Conservation (phyloP, 2,329 filamentous ascomycete species). For the Aspergillus unguis region DNA sequence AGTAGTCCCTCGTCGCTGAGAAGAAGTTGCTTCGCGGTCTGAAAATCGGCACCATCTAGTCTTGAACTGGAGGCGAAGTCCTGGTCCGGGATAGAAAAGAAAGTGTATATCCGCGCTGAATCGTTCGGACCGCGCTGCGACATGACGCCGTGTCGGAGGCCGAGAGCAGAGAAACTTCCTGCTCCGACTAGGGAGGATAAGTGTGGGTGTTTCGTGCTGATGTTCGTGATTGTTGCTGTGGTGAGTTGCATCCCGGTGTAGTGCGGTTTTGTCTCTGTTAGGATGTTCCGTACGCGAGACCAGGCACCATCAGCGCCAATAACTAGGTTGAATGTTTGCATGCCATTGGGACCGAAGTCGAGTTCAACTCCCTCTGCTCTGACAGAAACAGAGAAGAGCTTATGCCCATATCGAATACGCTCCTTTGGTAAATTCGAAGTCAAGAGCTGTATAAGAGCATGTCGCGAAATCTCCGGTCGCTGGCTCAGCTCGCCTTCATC, state of each 20-base stretch:
- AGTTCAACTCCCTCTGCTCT: slow-evolving; percentile 13
- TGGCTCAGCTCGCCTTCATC: slow-evolving; percentile 5
- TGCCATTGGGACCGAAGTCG: slow-evolving; percentile 15
- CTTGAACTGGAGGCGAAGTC: slow-evolving; percentile 1
- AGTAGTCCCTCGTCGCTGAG: neutral
- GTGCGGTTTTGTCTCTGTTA: slow-evolving; percentile 20
- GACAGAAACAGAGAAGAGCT: slow-evolving; percentile 13
- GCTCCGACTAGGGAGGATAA: slow-evolving; percentile 22
- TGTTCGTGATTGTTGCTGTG: slow-evolving; percentile 19
- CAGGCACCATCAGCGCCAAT: slow-evolving; percentile 31
- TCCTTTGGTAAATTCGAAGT: slow-evolving; percentile 10
- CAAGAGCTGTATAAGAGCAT: slow-evolving; percentile 20
- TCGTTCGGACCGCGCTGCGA: slow-evolving; percentile 24
- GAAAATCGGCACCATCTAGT: neutral
- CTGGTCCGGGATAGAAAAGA: slow-evolving; percentile 16
- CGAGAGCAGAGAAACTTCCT: slow-evolving; percentile 27
- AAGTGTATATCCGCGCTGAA: slow-evolving; percentile 24
- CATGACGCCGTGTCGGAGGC: slow-evolving; percentile 25
- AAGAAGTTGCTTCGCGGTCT: neutral
- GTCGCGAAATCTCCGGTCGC: slow-evolving; percentile 27
- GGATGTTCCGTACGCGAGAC: slow-evolving; percentile 21
- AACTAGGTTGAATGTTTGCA: slow-evolving; percentile 20
- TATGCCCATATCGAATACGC: slow-evolving; percentile 22
- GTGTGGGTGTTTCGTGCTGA: slow-evolving; percentile 21
- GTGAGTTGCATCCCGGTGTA: slow-evolving; percentile 21